phyloP scores from a whole-genome alignment of 768 basidiomycete genomes.

The Coprinellus micaceus region DNA sequence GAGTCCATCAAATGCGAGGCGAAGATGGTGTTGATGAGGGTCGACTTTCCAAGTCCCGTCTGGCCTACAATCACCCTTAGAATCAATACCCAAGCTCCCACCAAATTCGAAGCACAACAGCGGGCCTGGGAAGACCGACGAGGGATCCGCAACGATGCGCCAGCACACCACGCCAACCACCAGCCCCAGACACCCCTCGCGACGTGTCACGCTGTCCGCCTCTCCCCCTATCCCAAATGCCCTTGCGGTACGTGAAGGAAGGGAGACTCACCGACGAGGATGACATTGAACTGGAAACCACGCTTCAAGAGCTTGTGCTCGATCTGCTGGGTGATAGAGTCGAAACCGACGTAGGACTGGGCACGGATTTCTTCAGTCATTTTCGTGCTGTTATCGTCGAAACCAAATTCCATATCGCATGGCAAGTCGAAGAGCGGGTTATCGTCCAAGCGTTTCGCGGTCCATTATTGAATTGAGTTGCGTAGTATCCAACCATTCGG shows the following conservation, averaged over 20 bases:
- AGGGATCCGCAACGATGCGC: background rate
- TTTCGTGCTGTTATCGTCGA: conserved; percentile 4
- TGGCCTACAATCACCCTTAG: conserved; percentile 57
- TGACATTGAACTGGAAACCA: conserved; percentile 99
- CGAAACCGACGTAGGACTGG: conserved; percentile 94
- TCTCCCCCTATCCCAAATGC: background rate
- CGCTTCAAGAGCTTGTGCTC: conserved; percentile 99
- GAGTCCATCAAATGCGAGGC: conserved; percentile 97
- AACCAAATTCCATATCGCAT: too few relatives aligned
- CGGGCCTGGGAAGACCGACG: background rate
- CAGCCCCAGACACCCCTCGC: background rate
- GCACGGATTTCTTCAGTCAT: conserved; percentile 77
- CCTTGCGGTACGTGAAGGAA: conserved; percentile 3
- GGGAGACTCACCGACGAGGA: conserved; percentile 78
- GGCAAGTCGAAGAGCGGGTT: too few relatives aligned
- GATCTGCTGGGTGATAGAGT: conserved; percentile 95
- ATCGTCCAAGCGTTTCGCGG: too few relatives aligned
- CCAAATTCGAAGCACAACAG: background rate
- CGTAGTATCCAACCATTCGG: background rate
- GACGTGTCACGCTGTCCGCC: conserved; percentile 9
- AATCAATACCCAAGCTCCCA: too few relatives aligned
- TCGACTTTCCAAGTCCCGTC: conserved; percentile 97
- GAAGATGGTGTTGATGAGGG: conserved; percentile 98
- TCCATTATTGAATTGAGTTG: too few relatives aligned
- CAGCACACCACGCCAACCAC: background rate